Evolutionary conservation across 441 rosid species (phyloP).

Genomic region (Populus trichocarpa): DNA sequence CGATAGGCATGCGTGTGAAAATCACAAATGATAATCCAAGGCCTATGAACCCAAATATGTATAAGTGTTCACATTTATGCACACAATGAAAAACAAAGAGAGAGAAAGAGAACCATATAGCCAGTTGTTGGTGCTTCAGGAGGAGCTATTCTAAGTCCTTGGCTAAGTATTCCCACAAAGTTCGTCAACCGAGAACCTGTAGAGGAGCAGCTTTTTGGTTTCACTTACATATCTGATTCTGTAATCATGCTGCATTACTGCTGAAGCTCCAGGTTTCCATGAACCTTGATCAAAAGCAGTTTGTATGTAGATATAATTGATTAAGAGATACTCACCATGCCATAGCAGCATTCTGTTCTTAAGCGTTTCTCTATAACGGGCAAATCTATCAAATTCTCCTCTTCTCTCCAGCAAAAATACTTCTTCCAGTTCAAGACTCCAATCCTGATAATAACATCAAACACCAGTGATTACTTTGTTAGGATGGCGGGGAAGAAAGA

Average conservation of each 20-base stretch:
- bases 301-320: background rate
- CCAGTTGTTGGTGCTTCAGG: slow-evolving; percentile 99
- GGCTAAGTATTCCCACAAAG: slow-evolving; percentile 96
- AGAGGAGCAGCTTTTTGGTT: slow-evolving; percentile 12
- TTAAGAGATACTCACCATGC: slow-evolving; percentile 58
- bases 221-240: background rate
- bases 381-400: slow-evolving; percentile 84
- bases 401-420: slow-evolving; percentile 88
- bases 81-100: background rate
- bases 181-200: slow-evolving; percentile 94
- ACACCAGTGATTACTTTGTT: slow-evolving; percentile 7
- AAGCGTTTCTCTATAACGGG: slow-evolving; percentile 60
- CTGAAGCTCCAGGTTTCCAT: background rate
- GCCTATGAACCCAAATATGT: background rate
- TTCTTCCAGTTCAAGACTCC: slow-evolving; percentile 95
- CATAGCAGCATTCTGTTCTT: slow-evolving; percentile 90
- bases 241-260: background rate
- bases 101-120: slow-evolving; percentile 73
- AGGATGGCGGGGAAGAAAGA: background rate
- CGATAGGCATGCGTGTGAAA: background rate
- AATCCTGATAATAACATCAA: slow-evolving; percentile 52
- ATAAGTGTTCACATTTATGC: background rate
- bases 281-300: slow-evolving; percentile 1
- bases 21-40: background rate
- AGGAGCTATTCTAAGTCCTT: slow-evolving; percentile 98